Evolutionary conservation across 2,329 filamentous ascomycete species (phyloP).

Genomic region (Xylaria sp.): DNA sequence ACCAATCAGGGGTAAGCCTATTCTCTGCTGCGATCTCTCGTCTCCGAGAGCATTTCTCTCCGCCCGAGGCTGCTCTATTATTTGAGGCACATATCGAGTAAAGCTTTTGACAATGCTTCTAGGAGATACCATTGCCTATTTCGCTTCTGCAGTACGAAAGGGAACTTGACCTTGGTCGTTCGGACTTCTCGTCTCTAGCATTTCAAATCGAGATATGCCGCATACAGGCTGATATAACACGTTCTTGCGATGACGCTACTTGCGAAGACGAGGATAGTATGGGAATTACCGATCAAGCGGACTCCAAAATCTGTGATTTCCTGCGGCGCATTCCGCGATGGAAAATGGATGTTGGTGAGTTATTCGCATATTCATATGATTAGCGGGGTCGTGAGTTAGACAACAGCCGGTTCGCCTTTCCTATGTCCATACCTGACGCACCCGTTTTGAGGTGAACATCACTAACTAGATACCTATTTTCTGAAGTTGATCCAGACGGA

Average conservation of each 20-base stretch:
- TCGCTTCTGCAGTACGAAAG: constrained; percentile 52
- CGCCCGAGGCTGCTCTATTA: neutral
- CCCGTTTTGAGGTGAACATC: neutral
- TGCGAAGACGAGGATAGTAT: constrained; percentile 43
- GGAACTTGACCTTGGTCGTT: constrained; percentile 51
- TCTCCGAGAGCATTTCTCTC: neutral
- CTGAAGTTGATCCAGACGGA: constrained; percentile 50
- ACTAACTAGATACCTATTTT: constrained; percentile 17
- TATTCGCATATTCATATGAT: constrained; percentile 4
- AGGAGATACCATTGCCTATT: constrained; percentile 52
- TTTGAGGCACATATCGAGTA: neutral
- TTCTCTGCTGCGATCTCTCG: constrained; percentile 5
- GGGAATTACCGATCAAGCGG: constrained; percentile 49
- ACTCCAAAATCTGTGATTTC: constrained; percentile 54
- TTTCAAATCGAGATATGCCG: constrained; percentile 54
- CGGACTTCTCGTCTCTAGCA: constrained; percentile 54
- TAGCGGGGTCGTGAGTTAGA: neutral
- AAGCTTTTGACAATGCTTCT: constrained; percentile 19
- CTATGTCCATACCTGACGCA: neutral
- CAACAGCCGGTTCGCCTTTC: neutral
- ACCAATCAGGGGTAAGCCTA: constrained; percentile 53
- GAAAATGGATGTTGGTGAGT: constrained; percentile 52
- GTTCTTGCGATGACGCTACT: constrained; percentile 44
- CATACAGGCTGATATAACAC: constrained; percentile 50
- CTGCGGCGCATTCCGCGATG: constrained; percentile 53